Conservation (phyloP, 805 yeast genomes). For the Yueomyces sinensis region DNA sequence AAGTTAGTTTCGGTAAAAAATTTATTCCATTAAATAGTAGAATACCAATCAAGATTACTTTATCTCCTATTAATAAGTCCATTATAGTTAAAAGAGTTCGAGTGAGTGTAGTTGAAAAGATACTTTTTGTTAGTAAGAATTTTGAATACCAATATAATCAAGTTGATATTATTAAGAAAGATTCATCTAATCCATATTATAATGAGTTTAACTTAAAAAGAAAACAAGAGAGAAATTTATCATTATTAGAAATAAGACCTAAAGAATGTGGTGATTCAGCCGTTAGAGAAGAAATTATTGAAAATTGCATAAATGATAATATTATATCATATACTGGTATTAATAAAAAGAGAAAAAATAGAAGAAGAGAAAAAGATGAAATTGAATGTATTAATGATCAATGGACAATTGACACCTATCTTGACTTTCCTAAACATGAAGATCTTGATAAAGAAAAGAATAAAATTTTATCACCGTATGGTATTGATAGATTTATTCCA, state of each 20-base stretch:
- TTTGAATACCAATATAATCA: slow-evolving; percentile 43
- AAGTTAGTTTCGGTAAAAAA: slow-evolving; percentile 58
- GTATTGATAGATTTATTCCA: slow-evolving; percentile 19
- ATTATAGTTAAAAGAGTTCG: slow-evolving; percentile 50
- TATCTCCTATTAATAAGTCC: slow-evolving; percentile 53
- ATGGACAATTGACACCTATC: slow-evolving; percentile 15
- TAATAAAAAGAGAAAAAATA: slow-evolving; percentile 9
- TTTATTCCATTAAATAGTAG: slow-evolving; percentile 53
- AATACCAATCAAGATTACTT: slow-evolving; percentile 46
- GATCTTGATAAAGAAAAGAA: slow-evolving; percentile 17
- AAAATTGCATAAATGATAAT: slow-evolving; percentile 45
- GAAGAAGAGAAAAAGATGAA: slow-evolving; percentile 19
- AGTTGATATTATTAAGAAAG: slow-evolving; percentile 26
- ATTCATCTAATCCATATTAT: slow-evolving; percentile 24
- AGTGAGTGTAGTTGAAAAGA: slow-evolving; percentile 53
- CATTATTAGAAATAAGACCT: slow-evolving; percentile 55
- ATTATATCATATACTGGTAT: slow-evolving; percentile 37
- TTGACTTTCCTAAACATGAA: slow-evolving; percentile 22
- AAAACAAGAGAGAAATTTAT: slow-evolving; percentile 38
- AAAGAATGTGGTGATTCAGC: slow-evolving; percentile 35
- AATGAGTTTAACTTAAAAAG: slow-evolving; percentile 23
- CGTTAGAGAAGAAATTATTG: slow-evolving; percentile 45
- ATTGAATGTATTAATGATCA: slow-evolving; percentile 16
- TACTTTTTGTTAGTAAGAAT: slow-evolving; percentile 49
- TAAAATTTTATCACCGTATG: slow-evolving; percentile 23